These are phyloP conservation scores for Saccharomycopsis microspora DNA, from an alignment of 805 yeast species.

Conservation along the genomic window DNA sequence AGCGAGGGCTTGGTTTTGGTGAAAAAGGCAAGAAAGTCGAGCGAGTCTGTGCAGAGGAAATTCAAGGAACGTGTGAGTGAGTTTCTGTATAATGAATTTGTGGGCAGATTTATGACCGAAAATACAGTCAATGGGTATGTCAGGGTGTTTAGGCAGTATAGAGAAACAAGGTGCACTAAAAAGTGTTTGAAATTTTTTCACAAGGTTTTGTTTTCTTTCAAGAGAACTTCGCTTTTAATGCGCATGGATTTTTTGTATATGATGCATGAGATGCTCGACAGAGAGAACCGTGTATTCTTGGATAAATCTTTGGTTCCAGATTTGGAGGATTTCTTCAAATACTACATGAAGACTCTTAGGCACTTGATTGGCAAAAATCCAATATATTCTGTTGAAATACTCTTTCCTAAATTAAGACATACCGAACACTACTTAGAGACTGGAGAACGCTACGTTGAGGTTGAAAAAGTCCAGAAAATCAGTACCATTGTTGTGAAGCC, in stretches of 20 bases:
- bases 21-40: slow-evolving; percentile 19
- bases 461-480: slow-evolving; percentile 3
- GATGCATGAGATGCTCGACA: slow-evolving; percentile 32
- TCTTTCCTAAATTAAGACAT: slow-evolving; percentile 45
- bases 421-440: slow-evolving; percentile 42
- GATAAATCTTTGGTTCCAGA: slow-evolving; percentile 32
- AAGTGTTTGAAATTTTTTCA: slow-evolving; percentile 61
- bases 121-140: slow-evolving; percentile 56
- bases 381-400: slow-evolving; percentile 46
- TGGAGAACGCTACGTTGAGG: slow-evolving; percentile 31
- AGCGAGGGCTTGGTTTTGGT: slow-evolving; percentile 26
- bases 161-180: slow-evolving; percentile 51
- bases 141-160: slow-evolving; percentile 44
- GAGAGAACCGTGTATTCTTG: no score
- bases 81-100: slow-evolving; percentile 33
- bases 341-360: slow-evolving; percentile 51
- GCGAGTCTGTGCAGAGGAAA: background rate
- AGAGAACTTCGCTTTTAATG: slow-evolving; percentile 44
- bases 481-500: slow-evolving; percentile 6
- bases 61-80: slow-evolving; percentile 31
- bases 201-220: slow-evolving; percentile 52
- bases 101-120: slow-evolving; percentile 40
- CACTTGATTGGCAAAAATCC: slow-evolving; percentile 39
- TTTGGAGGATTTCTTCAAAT: slow-evolving; percentile 51
- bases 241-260: slow-evolving; percentile 65